Evolutionary conservation across 805 yeast genomes (phyloP), one percentile per base, ranked within the genome.

Genomic region (Kodamaea jinghongensis): DNA sequence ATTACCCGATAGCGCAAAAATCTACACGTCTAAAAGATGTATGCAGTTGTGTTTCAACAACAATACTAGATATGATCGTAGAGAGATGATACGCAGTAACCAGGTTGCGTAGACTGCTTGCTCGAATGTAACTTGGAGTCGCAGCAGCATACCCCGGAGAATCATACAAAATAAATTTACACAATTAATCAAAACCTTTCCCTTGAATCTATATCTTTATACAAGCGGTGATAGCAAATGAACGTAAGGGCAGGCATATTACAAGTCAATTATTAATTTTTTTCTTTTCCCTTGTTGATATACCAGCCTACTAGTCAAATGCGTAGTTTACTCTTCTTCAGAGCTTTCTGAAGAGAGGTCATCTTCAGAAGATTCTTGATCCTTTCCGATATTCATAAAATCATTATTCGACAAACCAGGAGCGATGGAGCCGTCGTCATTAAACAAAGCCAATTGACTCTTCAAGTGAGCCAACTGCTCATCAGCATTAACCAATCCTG

Each of bases 391-490:
- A 41, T 56, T 56, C 58, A 58, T 60, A 22, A 56, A 57, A 39
- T 60, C 67, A 39, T 56, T 54, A 20, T 36, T 36, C 5, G 42
- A 38, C 23, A 49, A 40, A 28, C 46, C 39, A 10, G 51, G 49
- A 26, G 53, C 52, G 36, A 42, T 44, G 13, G 51, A 51, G 17
- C 52, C 53, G 27, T 60, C 68, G 34, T 64, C 68, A 37, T 66
- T 70, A 46, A 68, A 67, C 48, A 67, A 60, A 42, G 73, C 72
- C 45, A 73, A 64, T 58, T 73, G 71, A 39, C 73, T 73, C 43
- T 73, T 67, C 45, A 75, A 77, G 52, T 86, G 82, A 48, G 86
- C 88, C 52, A 91, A 70, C n/a, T 39, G 38, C 63, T 88, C 71
- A 39, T 63, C 71, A 23, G 59, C 58, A 45, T 58, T 62, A 11